Percentiles rank a stretch among this genome's conserved stretches.
These are phyloP conservation scores for Proliferodiscus dingleyae DNA, from an alignment of 2,329 filamentous ascomycete genomes.

Conservation along the genomic window DNA sequence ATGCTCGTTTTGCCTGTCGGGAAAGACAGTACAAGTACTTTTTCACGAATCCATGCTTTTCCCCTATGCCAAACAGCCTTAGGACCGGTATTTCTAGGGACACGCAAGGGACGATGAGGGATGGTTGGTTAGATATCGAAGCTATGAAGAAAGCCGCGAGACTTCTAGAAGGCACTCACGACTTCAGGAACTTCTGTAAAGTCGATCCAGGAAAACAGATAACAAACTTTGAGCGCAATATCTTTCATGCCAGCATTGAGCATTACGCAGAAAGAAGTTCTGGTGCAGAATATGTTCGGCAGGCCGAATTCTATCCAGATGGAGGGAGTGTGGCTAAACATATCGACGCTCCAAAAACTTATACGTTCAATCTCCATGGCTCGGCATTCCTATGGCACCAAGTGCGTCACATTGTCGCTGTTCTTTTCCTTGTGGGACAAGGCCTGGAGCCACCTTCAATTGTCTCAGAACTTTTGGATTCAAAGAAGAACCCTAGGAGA, in stretches of 20 bases:
- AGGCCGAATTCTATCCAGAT: constrained; percentile 39
- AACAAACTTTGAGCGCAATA: constrained; percentile 71
- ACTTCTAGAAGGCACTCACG: constrained; percentile 75
- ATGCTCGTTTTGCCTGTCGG: constrained; percentile 86
- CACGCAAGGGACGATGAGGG: constrained; percentile 38
- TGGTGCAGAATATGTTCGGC: constrained; percentile 51
- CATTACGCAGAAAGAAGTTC: constrained; percentile 53
- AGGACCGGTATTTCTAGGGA: constrained; percentile 33
- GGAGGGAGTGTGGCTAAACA: constrained; percentile 1
- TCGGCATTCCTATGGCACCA: constrained; percentile 98
- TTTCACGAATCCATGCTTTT: constrained; percentile 89
- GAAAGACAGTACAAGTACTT: constrained; percentile 94
- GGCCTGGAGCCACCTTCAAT: constrained; percentile 73
- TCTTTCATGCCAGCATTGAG: constrained; percentile 77
- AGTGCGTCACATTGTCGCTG: constrained; percentile 86
- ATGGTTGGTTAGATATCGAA: constrained; percentile 81
- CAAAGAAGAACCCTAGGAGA: constrained; percentile 63
- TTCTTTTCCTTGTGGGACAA: constrained; percentile 91
- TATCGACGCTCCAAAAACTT: constrained; percentile 56
- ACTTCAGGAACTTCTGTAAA: constrained; percentile 97
- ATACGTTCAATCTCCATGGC: constrained; percentile 82
- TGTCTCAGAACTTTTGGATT: constrained; percentile 70
- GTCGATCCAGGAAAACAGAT: constrained; percentile 88
- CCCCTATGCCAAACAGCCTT: constrained; percentile 55
- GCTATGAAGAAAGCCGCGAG: constrained; percentile 81